These are phyloP conservation scores for Emergomyces africanus DNA, from an alignment of 2,329 filamentous ascomycete species.

Conservation along the genomic window DNA sequence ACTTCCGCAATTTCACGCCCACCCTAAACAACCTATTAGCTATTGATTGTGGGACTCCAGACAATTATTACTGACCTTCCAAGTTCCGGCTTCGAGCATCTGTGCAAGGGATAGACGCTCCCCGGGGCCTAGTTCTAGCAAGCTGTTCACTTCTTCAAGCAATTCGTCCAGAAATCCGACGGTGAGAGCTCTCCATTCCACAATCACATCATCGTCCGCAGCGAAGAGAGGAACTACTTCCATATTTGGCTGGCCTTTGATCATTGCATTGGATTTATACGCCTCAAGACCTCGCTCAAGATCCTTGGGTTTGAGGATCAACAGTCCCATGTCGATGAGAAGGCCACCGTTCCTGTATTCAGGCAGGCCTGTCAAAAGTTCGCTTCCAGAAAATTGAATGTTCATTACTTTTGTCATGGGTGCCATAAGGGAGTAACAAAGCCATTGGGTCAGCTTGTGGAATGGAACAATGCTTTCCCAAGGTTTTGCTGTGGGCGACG, in stretches of 20 bases:
- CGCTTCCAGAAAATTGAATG: conserved; percentile 66
- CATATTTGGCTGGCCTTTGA: conserved; percentile 57
- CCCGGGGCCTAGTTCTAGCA: conserved; percentile 54
- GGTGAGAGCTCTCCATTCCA: conserved; percentile 66
- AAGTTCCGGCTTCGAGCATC: conserved; percentile 88
- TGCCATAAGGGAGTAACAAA: conserved; percentile 86
- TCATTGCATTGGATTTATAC: conserved; percentile 57
- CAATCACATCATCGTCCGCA: conserved; percentile 62
- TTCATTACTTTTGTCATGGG: conserved; percentile 73
- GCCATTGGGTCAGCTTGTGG: conserved; percentile 91
- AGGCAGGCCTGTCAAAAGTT: conserved; percentile 74
- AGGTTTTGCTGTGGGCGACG: conserved; percentile 48
- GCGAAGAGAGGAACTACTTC: conserved; percentile 64
- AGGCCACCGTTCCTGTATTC: conserved; percentile 90
- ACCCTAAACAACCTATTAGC: conserved; percentile 44
- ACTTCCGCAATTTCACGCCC: conserved; percentile 94
- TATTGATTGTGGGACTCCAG: conserved; percentile 2
- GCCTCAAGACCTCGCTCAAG: conserved; percentile 56
- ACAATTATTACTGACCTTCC: conserved; percentile 60
- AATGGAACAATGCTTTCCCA: conserved; percentile 82
- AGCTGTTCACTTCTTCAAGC: conserved; percentile 53
- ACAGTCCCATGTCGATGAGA: conserved; percentile 69
- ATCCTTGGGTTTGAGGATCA: conserved; percentile 62
- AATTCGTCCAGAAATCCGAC: conserved; percentile 63
- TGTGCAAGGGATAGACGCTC: conserved; percentile 68